phyloP scores from a whole-genome alignment of 73 alveolate species.

The Paramecium bursaria region DNA sequence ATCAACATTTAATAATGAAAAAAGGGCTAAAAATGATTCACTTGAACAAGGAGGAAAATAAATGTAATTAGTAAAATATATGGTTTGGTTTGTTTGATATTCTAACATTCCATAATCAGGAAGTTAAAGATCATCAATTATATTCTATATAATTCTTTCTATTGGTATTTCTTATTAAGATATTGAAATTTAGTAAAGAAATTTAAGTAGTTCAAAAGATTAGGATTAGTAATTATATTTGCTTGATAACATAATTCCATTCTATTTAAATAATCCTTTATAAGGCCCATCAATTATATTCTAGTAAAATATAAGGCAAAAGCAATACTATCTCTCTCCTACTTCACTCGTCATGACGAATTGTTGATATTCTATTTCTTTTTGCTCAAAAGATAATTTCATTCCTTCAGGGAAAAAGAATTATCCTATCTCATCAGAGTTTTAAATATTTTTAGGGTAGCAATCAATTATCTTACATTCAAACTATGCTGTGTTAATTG shows the following conservation, averaged over 20 bases:
- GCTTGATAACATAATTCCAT: slow-evolving; percentile 52
- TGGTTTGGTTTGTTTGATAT: not conserved
- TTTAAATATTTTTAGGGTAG: not conserved
- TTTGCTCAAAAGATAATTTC: not conserved
- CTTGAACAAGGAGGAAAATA: slow-evolving; percentile 60
- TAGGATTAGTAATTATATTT: slow-evolving; percentile 55
- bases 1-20: slow-evolving; percentile 46
- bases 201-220: slow-evolving; percentile 45
- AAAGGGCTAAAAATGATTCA: slow-evolving; percentile 44
- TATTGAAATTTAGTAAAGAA: slow-evolving; percentile 26
- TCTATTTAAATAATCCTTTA: slow-evolving; percentile 28
- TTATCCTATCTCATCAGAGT: not conserved
- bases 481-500: not conserved
- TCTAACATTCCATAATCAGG: not conserved
- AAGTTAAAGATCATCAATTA: slow-evolving; percentile 54
- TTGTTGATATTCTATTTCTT: slow-evolving; percentile 1
- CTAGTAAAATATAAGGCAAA: slow-evolving; percentile 34
- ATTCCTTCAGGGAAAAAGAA: slow-evolving; percentile 45
- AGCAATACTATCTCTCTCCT: slow-evolving; percentile 30
- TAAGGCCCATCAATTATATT: not conserved
- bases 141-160: slow-evolving; percentile 66
- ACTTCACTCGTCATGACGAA: slow-evolving; percentile 13
- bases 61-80: slow-evolving; percentile 1
- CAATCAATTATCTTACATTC: not conserved
- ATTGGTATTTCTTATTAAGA: slow-evolving; percentile 58